A percentile compares a stretch with the other conserved stretches of the same genome.
phyloP scores from a whole-genome alignment of 116 monocot genomes.

The Zostera marina region DNA sequence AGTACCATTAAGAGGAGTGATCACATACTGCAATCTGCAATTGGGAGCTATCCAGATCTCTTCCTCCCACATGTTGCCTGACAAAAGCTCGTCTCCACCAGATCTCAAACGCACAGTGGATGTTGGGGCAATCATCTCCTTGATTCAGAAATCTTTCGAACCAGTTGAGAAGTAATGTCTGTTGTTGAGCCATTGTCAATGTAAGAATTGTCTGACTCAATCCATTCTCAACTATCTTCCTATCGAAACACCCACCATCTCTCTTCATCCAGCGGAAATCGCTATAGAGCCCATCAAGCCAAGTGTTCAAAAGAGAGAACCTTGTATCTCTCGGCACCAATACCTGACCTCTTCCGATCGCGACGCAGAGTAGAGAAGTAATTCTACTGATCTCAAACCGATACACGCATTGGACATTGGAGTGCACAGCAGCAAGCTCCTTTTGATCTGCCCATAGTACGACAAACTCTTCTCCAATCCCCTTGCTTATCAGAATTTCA shows the following conservation, averaged over 20 bases:
- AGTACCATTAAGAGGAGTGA: conserved; percentile 6
- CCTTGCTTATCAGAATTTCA: conserved; percentile 41
- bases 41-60: conserved; percentile 8
- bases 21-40: conserved; percentile 18
- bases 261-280: conserved; percentile 80
- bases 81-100: conserved; percentile 90
- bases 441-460: conserved; percentile 53
- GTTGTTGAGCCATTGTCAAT: conserved; percentile 55
- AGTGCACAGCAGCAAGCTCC: conserved; percentile 43
- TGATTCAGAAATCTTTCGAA: conserved; percentile 49
- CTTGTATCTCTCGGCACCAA: conserved; percentile 33
- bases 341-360: conserved; percentile 44
- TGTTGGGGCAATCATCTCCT: conserved; percentile 76
- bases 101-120: conserved; percentile 58
- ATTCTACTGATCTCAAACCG: conserved; percentile 53
- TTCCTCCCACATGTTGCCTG: conserved; percentile 14
- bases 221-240: conserved; percentile 54
- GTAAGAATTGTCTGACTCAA: conserved; percentile 64
- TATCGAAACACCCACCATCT: conserved; percentile 24
- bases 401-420: conserved; percentile 29
- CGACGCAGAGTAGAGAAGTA: conserved; percentile 49
- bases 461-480: conserved; percentile 46
- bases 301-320: conserved; percentile 29
- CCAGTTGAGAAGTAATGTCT: conserved; percentile 53
- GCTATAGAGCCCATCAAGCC: conserved; percentile 61